Percentiles rank a stretch among this genome's conserved stretches.
These are phyloP conservation scores for Graphilbum ipis-grandicollis DNA, from an alignment of 2,329 filamentous ascomycete genomes.

Conservation along the genomic window DNA sequence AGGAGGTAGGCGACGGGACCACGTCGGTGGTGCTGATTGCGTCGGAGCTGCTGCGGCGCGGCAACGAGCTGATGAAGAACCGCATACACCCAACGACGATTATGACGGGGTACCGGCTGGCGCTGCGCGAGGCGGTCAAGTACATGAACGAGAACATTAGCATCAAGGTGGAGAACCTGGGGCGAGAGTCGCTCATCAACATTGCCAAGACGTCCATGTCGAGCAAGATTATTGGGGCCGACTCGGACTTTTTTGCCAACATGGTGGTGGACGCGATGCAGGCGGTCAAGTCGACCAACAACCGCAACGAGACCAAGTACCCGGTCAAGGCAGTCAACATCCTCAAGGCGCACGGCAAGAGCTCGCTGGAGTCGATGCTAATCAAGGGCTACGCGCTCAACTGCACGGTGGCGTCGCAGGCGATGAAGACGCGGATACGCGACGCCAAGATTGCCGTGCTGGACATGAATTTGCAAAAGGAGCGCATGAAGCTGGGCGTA, in stretches of 20 bases:
- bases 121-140: conserved; percentile 87
- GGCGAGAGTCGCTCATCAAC: conserved; percentile 76
- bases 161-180: conserved; percentile 83
- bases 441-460: conserved; percentile 95
- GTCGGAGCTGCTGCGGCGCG: conserved; percentile 79
- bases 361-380: conserved; percentile 60
- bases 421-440: conserved; percentile 81
- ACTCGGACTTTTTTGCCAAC: conserved; percentile 92
- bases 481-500: conserved; percentile 97
- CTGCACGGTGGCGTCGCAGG: conserved; percentile 95
- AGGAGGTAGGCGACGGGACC: conserved; percentile 95
- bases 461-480: conserved; percentile 98
- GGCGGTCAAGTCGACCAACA: conserved; percentile 85
- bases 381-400: conserved; percentile 96
- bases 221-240: conserved; percentile 92
- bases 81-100: conserved; percentile 99
- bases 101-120: conserved; percentile 93
- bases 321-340: conserved; percentile 99
- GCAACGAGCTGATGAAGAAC: conserved; percentile 98
- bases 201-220: conserved; percentile 99
- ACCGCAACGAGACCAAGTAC: conserved; percentile 82
- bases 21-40: conserved; percentile 97
- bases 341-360: conserved; percentile 95
- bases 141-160: conserved; percentile 99
- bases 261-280: conserved; percentile 96